phyloP scores from a whole-genome alignment of 2,329 filamentous ascomycete species.

The Colletotrichum graminicola region DNA sequence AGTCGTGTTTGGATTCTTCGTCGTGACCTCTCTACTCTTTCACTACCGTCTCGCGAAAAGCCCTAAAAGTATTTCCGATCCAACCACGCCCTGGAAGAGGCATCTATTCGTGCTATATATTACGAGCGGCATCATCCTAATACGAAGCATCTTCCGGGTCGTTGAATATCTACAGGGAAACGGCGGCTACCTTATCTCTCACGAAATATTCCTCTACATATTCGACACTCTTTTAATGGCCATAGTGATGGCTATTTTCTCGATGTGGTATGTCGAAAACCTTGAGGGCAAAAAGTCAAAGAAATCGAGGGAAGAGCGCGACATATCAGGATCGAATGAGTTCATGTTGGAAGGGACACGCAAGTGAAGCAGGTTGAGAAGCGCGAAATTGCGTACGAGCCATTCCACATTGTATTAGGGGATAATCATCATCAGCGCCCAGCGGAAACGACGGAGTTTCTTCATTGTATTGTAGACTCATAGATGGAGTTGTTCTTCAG shows the following conservation, averaged over 20 bases:
- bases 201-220: conserved; percentile 57
- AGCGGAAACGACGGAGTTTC: too few relatives aligned
- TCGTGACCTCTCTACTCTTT: conserved; percentile 59
- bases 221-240: conserved; percentile 59
- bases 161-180: conserved; percentile 61
- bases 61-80: conserved; percentile 40
- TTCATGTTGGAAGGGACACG: too few relatives aligned
- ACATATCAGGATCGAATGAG: too few relatives aligned
- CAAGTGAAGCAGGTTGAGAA: too few relatives aligned
- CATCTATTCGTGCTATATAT: conserved; percentile 50
- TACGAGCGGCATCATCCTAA: conserved; percentile 55
- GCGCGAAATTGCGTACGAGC: too few relatives aligned
- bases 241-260: conserved; percentile 51
- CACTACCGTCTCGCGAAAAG: conserved; percentile 48
- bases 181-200: conserved; percentile 54
- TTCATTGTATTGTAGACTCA: too few relatives aligned
- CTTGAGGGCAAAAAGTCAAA: too few relatives aligned
- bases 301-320: too few relatives aligned
- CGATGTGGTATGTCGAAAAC: conserved; percentile 20
- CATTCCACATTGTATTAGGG: too few relatives aligned
- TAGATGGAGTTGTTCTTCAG: too few relatives aligned
- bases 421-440: too few relatives aligned
- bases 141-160: conserved; percentile 60
- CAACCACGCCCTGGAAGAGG: conserved; percentile 46
- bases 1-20: conserved; percentile 64